phyloP scores from a whole-genome alignment of 2,329 filamentous ascomycete genomes.

The Xylariaceae sp. region DNA sequence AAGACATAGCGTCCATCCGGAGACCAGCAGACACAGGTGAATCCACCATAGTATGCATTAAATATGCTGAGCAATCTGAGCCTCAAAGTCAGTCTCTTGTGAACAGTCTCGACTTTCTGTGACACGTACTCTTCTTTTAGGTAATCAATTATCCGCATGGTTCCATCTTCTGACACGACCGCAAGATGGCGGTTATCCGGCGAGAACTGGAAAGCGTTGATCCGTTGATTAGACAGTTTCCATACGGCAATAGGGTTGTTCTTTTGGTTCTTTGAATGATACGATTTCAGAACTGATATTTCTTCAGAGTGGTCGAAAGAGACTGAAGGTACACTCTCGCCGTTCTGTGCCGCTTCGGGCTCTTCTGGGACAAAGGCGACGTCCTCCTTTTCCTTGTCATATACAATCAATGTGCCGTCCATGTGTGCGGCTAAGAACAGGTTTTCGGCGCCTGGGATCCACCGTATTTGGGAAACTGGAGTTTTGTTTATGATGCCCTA shows the following conservation, averaged over 20 bases:
- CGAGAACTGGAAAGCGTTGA: conserved; percentile 90
- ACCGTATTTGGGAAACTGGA: conserved; percentile 81
- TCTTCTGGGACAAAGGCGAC: conserved; percentile 28
- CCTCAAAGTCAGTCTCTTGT: conserved; percentile 7
- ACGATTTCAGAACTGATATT: conserved; percentile 81
- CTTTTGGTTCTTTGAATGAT: conserved; percentile 91
- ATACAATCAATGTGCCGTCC: conserved; percentile 87
- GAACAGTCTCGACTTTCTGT: neutral
- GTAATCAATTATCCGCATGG: conserved; percentile 86
- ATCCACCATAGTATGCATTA: conserved; percentile 87
- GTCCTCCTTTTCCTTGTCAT: conserved; percentile 90
- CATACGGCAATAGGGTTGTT: conserved; percentile 87
- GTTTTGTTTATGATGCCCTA: conserved; percentile 83
- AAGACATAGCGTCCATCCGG: conserved; percentile 95
- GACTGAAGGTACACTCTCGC: conserved; percentile 36
- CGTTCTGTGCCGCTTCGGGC: conserved; percentile 17
- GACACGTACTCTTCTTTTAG: conserved; percentile 74
- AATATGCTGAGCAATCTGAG: conserved; percentile 79
- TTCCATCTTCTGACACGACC: conserved; percentile 87
- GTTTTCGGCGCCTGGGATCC: conserved; percentile 92
- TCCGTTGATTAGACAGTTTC: conserved; percentile 87
- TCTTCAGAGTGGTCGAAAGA: conserved; percentile 40
- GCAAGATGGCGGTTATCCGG: conserved; percentile 85
- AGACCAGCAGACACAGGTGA: conserved; percentile 95
- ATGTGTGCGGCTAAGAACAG: conserved; percentile 89